These are phyloP conservation scores for Fraxinus anomala DNA, from an alignment of 257 asterid genomes.

Conservation along the genomic window DNA sequence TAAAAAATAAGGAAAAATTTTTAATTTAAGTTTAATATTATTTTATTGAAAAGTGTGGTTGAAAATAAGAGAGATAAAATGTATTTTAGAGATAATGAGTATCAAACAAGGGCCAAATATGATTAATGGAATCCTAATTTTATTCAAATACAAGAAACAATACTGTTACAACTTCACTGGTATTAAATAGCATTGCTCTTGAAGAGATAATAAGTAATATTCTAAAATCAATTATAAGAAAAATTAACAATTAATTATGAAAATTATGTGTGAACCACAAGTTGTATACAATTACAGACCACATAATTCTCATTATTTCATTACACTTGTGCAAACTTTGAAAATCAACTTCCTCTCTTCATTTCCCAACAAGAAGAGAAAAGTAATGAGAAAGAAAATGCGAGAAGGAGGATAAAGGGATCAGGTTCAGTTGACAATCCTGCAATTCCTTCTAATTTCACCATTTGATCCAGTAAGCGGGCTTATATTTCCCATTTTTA, in stretches of 20 bases:
- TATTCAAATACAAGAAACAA: too few species aligned
- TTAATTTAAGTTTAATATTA: too few species aligned
- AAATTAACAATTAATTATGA: background rate
- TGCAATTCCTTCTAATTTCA: conserved; percentile 61
- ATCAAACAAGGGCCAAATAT: too few species aligned
- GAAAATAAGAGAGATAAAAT: too few species aligned
- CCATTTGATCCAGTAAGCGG: conserved; percentile 63
- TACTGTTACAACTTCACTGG: too few species aligned
- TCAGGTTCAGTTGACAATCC: conserved; percentile 35
- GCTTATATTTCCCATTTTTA: conserved; percentile 63
- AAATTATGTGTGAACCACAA: background rate
- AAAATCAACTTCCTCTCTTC: background rate
- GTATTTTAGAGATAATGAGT: too few species aligned
- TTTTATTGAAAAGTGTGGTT: too few species aligned
- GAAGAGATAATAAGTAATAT: too few species aligned
- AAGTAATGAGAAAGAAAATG: background rate
- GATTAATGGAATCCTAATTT: too few species aligned
- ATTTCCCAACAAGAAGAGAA: background rate
- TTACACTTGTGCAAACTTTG: background rate
- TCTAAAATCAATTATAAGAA: background rate
- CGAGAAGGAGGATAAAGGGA: background rate
- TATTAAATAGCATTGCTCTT: too few species aligned
- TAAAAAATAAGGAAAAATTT: too few species aligned
- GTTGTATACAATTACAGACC: background rate
- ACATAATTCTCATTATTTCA: background rate